These are phyloP conservation scores for Hymenoscyphus scutula DNA, from an alignment of 2,329 filamentous ascomycete genomes.

Conservation along the genomic window DNA sequence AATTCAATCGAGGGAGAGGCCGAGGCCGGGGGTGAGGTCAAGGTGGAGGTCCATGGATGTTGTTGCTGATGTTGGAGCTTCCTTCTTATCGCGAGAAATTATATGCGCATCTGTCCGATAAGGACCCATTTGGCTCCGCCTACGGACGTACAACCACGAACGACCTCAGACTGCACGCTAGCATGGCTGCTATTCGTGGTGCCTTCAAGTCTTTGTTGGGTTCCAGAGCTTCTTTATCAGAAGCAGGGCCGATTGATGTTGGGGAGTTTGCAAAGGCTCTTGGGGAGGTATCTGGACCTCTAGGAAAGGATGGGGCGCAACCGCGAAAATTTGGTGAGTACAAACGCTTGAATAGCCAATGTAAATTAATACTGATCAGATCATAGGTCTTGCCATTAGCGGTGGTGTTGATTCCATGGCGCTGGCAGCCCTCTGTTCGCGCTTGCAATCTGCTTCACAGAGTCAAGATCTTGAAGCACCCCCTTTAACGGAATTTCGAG, in stretches of 20 bases:
- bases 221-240: neutral
- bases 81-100: conserved; percentile 4
- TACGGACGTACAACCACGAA: neutral
- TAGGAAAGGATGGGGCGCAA: neutral
- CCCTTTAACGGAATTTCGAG: conserved; percentile 39
- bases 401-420: conserved; percentile 99
- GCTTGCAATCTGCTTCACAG: conserved; percentile 34
- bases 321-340: neutral
- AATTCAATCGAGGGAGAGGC: conserved; percentile 17
- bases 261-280: conserved; percentile 5
- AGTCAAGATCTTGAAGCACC: neutral
- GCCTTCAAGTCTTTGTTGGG: neutral
- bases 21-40: conserved; percentile 24
- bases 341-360: neutral
- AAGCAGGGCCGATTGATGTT: conserved; percentile 1
- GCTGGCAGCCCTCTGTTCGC: conserved; percentile 69
- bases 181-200: neutral
- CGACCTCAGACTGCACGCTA: neutral
- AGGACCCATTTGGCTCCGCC: neutral
- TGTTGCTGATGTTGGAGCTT: conserved; percentile 7
- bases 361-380: neutral
- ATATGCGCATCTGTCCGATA: neutral
- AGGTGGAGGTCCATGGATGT: conserved; percentile 21
- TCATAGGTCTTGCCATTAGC: conserved; percentile 73
- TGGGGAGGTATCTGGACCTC: neutral